These are phyloP conservation scores for Aspergillus ibericus DNA, from an alignment of 2,329 filamentous ascomycete species.

Conservation along the genomic window DNA sequence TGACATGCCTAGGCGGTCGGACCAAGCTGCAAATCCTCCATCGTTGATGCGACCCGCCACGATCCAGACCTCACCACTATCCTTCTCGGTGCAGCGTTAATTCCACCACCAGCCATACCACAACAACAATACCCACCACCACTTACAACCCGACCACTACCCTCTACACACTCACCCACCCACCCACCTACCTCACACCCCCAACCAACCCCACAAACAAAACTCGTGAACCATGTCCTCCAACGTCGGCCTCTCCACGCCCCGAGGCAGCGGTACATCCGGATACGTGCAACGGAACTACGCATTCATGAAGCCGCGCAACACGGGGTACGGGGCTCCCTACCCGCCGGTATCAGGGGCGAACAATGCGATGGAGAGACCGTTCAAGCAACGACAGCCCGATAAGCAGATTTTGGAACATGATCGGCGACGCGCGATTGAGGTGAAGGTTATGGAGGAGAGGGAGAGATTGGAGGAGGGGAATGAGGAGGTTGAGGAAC, in stretches of 20 bases:
- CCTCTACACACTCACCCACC: neutral
- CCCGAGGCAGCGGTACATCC: conserved; percentile 91
- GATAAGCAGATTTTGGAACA: conserved; percentile 93
- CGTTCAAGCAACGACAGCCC: conserved; percentile 76
- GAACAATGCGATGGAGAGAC: conserved; percentile 44
- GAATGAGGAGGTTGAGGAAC: conserved; percentile 57
- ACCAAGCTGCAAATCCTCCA: too few relatives aligned
- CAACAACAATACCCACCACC: too few relatives aligned
- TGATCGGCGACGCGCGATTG: conserved; percentile 84
- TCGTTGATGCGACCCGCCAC: too few relatives aligned
- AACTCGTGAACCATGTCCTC: conserved; percentile 74
- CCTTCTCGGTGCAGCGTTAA: too few relatives aligned
- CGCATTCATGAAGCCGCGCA: conserved; percentile 81
- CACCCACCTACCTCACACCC: neutral
- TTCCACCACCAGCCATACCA: too few relatives aligned
- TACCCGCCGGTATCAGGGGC: conserved; percentile 56
- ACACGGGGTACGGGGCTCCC: conserved; percentile 65
- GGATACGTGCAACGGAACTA: conserved; percentile 97
- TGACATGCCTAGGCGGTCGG: too few relatives aligned
- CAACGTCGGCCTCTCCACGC: conserved; percentile 94
- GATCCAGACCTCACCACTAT: too few relatives aligned
- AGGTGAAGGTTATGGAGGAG: conserved; percentile 90
- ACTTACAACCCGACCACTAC: too few relatives aligned
- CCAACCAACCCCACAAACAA: neutral
- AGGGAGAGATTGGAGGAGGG: conserved; percentile 90